These are phyloP conservation scores for Mycena capillaripes DNA, from an alignment of 768 basidiomycete genomes.

Conservation along the genomic window DNA sequence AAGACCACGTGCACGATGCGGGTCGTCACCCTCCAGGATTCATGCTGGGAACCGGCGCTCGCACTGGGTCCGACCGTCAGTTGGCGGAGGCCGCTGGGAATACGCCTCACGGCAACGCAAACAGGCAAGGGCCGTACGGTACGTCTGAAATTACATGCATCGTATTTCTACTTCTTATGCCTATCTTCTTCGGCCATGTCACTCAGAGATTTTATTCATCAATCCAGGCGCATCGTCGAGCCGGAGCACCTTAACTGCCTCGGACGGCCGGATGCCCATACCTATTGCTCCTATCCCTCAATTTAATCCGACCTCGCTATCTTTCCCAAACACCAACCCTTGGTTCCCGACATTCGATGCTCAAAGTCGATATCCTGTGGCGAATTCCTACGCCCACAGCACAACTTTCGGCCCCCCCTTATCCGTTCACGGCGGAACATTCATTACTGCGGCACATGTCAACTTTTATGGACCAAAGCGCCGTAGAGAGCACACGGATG, in stretches of 20 bases:
- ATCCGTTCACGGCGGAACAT: not conserved
- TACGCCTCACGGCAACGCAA: not conserved
- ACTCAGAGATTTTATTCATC: not conserved
- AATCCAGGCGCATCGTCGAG: too few species aligned
- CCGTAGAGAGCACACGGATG: too few species aligned
- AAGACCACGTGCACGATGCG: not conserved
- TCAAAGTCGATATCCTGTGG: too few species aligned
- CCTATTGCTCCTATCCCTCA: too few species aligned
- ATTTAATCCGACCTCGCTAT: too few species aligned
- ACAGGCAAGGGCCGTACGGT: not conserved
- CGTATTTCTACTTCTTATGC: not conserved
- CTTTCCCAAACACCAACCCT: too few species aligned
- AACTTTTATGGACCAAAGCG: not conserved
- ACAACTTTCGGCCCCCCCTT: too few species aligned
- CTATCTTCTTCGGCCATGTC: not conserved
- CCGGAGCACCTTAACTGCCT: too few species aligned
- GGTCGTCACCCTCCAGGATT: not conserved
- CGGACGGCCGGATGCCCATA: too few species aligned
- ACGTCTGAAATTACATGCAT: not conserved
- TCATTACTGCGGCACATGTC: not conserved
- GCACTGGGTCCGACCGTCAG: not conserved
- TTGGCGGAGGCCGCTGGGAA: not conserved
- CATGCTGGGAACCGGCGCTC: not conserved
- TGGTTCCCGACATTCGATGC: too few species aligned
- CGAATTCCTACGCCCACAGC: too few species aligned